Evolutionary conservation across 1,284 basidiomycete genomes (phyloP).

Genomic region (Sanghuangporus sanghuang): DNA sequence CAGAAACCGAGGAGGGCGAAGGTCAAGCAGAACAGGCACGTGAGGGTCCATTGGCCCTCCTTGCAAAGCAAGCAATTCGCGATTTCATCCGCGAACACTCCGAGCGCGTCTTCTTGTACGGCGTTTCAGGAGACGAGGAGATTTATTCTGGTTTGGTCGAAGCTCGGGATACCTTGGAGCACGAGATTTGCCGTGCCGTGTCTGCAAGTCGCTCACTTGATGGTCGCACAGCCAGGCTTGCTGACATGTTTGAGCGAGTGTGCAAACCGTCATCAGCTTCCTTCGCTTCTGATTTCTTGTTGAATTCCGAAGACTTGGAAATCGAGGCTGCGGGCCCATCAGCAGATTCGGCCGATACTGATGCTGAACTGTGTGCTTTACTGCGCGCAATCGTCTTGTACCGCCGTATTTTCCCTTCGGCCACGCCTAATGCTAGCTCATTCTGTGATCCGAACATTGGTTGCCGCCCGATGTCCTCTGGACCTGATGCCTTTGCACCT

Average conservation of each 20-base stretch:
- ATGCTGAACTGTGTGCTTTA: conserved; percentile 32
- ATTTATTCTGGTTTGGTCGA: conserved; percentile 24
- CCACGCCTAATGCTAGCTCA: conserved; percentile 23
- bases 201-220: conserved; percentile 58
- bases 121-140: conserved; percentile 33
- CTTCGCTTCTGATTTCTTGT: neutral
- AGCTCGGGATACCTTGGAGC: conserved; percentile 29
- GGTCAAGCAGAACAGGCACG: neutral
- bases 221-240: conserved; percentile 48
- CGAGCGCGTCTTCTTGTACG: conserved; percentile 45
- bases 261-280: conserved; percentile 26
- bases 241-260: conserved; percentile 47
- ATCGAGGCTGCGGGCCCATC: conserved; percentile 25
- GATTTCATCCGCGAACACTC: conserved; percentile 47
- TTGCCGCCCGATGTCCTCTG: neutral
- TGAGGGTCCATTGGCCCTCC: conserved; percentile 38
- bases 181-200: conserved; percentile 41
- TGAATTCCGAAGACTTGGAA: conserved; percentile 6
- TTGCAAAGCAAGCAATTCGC: conserved; percentile 44
- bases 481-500: conserved; percentile 26
- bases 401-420: conserved; percentile 48
- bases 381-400: conserved; percentile 54
- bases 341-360: conserved; percentile 21
- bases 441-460: no score
- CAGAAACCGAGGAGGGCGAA: neutral